phyloP scores from a whole-genome alignment of 805 yeast genomes.

The Candida ulmi region DNA sequence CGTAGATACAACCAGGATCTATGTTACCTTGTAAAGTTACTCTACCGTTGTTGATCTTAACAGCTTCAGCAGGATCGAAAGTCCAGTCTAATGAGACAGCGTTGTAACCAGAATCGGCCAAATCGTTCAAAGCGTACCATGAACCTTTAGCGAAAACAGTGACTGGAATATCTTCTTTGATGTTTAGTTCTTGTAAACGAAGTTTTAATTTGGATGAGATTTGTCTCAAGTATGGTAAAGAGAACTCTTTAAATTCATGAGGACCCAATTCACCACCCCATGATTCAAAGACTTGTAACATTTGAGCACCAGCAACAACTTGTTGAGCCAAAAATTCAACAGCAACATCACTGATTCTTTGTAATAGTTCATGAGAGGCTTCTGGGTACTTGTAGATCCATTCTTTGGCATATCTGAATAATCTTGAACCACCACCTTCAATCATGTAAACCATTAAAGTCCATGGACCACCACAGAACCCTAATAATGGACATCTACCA shows the following conservation, averaged over 20 bases:
- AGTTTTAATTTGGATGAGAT: slow-evolving; percentile 64
- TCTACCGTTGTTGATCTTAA: slow-evolving; percentile 64
- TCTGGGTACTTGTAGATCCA: slow-evolving; percentile 84
- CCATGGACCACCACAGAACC: slow-evolving; percentile 98
- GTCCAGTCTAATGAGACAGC: slow-evolving; percentile 93
- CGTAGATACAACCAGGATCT: slow-evolving; percentile 94
- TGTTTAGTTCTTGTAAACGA: slow-evolving; percentile 67
- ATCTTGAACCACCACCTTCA: slow-evolving; percentile 93
- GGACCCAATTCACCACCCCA: slow-evolving; percentile 98
- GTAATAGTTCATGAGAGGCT: slow-evolving; percentile 63
- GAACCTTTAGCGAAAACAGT: slow-evolving; percentile 94
- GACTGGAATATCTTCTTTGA: slow-evolving; percentile 70
- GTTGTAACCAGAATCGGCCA: slow-evolving; percentile 78
- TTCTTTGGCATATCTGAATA: slow-evolving; percentile 85
- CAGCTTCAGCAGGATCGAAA: slow-evolving; percentile 81
- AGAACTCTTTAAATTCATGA: slow-evolving; percentile 78
- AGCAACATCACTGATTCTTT: slow-evolving; percentile 79
- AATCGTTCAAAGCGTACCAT: slow-evolving; percentile 89
- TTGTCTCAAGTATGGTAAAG: slow-evolving; percentile 80
- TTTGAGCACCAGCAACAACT: slow-evolving; percentile 97
- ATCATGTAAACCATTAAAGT: slow-evolving; percentile 94
- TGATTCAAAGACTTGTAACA: slow-evolving; percentile 93
- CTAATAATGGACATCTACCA: slow-evolving; percentile 91
- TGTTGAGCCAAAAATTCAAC: slow-evolving; percentile 90
- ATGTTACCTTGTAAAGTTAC: slow-evolving; percentile 89